Evolutionary conservation across 257 asterid genomes (phyloP), one percentile per base, ranked within the genome.

Genomic region (Catharanthus roseus): DNA sequence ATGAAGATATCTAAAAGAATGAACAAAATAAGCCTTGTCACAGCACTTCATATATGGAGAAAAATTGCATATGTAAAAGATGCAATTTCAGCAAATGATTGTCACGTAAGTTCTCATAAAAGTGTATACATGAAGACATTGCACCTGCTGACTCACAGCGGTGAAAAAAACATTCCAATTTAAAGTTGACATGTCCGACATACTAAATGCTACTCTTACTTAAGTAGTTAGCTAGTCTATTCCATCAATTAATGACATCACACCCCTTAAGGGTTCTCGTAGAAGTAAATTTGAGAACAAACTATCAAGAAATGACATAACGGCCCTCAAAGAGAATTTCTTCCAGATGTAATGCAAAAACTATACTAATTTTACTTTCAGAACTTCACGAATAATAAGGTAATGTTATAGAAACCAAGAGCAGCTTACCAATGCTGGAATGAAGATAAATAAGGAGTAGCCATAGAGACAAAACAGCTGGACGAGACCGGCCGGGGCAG

Each of bases 381-480:
- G 44, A 33, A 34, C 19, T n/a, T 21, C 44, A 6, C 16, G 50
- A 36, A 24, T 10, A 7, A 56, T 23, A 18, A 3, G 29, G 16
- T 3, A 49, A 33, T 28, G 41, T 36, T 65, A 50, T 29, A 66
- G 55, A 64, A 71, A 69, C 11, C 16, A 51, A 66, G 36, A 67
- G 65, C 58, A 78, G 73, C 95, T 89, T 86, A 93, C 99, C 97
- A 93, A 63, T 47, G 99, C 96, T 45, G 99, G 99, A 81, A 93
- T 91, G 91, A 93, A 93, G 80, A 91, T 73, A 72, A 89, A 93
- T 69, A 93, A 88, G 58, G 99, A 93, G 82, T 93, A 93, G 79
- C 99, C 97, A 50, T 93, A 93, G 71, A 93, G 95, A 74, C 99
- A 93, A 50, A 93, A 85, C 78, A 93, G 89, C 81, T 91, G 99